phyloP scores from a whole-genome alignment of 129 eudicot genomes.

The Centella asiatica region DNA sequence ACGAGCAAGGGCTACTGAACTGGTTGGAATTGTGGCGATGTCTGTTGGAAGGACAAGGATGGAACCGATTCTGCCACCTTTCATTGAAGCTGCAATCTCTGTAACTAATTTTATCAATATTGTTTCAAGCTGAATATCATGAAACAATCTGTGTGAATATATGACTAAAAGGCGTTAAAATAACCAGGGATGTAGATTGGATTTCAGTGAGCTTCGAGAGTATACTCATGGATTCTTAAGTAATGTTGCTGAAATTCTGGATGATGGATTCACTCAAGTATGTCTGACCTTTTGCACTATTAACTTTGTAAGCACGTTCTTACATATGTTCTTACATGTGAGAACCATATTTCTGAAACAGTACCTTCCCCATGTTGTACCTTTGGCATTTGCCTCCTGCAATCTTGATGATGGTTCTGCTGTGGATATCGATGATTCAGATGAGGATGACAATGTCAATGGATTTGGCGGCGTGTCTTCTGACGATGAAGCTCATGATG shows the following conservation, averaged over 20 bases:
- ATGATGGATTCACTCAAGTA: conserved; percentile 86
- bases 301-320: not conserved
- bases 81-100: conserved; percentile 90
- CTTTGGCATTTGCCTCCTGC: conserved; percentile 80
- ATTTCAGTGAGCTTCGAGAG: conserved; percentile 95
- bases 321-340: conserved; percentile 1
- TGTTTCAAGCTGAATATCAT: conserved; percentile 7
- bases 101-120: conserved; percentile 25
- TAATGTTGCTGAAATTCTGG: conserved; percentile 83
- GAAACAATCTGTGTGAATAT: not conserved
- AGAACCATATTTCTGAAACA: conserved; percentile 24
- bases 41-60: conserved; percentile 84
- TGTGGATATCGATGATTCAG: conserved; percentile 90
- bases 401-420: conserved; percentile 99
- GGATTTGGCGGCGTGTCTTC: conserved; percentile 98
- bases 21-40: conserved; percentile 98
- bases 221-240: conserved; percentile 98
- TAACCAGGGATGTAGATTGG: conserved; percentile 77
- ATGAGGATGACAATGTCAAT: conserved; percentile 64
- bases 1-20: conserved; percentile 97
- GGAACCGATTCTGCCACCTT: conserved; percentile 92
- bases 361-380: conserved; percentile 97
- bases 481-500: conserved; percentile 99
- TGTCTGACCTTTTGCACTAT: not conserved
- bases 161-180: conserved; percentile 16